Conservation (phyloP, 768 basidiomycete species). For the Glaciozyma antarctica region DNA sequence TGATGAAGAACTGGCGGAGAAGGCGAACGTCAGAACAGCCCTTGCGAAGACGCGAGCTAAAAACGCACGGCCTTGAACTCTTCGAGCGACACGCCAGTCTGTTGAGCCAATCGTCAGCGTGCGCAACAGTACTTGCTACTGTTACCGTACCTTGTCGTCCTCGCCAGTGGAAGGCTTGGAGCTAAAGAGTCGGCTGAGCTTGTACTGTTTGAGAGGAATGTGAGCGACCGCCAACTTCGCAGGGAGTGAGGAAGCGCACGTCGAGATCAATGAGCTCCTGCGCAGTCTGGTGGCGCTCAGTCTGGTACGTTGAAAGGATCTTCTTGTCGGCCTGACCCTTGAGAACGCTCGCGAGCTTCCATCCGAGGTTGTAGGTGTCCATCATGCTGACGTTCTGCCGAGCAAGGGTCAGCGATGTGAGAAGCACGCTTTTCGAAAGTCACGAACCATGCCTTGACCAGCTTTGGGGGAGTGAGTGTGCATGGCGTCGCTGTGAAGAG, state of each 20-base stretch:
- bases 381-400: slow-evolving; percentile 47
- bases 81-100: slow-evolving; percentile 46
- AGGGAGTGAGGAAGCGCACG: background rate
- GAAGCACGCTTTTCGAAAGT: no score
- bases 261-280: slow-evolving; percentile 66
- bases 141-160: slow-evolving; percentile 21
- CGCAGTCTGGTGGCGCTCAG: slow-evolving; percentile 48
- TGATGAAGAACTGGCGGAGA: slow-evolving; percentile 8
- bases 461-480: slow-evolving; percentile 32
- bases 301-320: slow-evolving; percentile 42
- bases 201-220: slow-evolving; percentile 34
- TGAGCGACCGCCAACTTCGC: background rate
- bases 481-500: slow-evolving; percentile 21
- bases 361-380: slow-evolving; percentile 64
- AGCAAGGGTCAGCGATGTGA: no score
- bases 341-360: slow-evolving; percentile 53
- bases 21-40: background rate
- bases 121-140: no score
- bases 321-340: slow-evolving; percentile 22
- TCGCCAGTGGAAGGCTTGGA: slow-evolving; percentile 50
- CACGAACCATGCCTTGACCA: slow-evolving; percentile 31
- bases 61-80: slow-evolving; percentile 44
- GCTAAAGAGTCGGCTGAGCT: slow-evolving; percentile 56
- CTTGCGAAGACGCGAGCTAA: slow-evolving; percentile 24
- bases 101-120: slow-evolving; percentile 3